Percentiles rank a stretch among this genome's conserved stretches.
Conservation (phyloP, 495 filamentous ascomycete species). For the Penicillium maclennaniae region DNA sequence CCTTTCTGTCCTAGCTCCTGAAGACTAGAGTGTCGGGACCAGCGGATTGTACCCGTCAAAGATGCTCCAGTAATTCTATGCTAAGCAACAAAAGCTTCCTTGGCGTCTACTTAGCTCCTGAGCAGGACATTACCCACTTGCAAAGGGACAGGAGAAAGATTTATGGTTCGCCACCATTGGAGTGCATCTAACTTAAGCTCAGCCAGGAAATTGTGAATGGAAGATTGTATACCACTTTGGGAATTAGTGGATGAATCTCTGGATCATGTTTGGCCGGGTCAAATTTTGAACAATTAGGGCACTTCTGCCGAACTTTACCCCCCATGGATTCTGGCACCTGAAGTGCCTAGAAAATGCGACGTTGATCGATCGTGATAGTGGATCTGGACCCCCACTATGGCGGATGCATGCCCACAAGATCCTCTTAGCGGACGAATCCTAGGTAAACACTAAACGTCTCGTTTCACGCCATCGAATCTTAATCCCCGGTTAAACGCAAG, state of each 20-base stretch:
- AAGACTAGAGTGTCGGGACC: neutral
- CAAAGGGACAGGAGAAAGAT: neutral
- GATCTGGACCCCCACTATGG: too few species aligned
- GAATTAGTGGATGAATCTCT: slow-evolving; percentile 1
- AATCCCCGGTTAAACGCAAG: too few species aligned
- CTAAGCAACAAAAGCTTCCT: neutral
- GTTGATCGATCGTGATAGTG: slow-evolving; percentile 4
- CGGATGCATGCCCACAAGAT: too few species aligned
- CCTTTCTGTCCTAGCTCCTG: neutral
- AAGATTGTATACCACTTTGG: slow-evolving; percentile 2
- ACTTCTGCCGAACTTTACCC: slow-evolving; percentile 1
- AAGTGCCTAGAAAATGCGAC: slow-evolving; percentile 5
- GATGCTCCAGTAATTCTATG: neutral
- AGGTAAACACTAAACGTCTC: too few species aligned
- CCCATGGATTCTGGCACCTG: neutral
- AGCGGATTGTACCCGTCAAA: neutral
- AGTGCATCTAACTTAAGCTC: slow-evolving; percentile 2
- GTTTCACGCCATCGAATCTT: too few species aligned
- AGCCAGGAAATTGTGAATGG: neutral
- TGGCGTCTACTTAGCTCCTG: neutral
- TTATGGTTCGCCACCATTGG: slow-evolving; percentile 7
- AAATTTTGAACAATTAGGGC: neutral
- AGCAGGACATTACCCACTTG: neutral
- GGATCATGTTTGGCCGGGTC: neutral
- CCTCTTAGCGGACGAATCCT: too few species aligned